Evolutionary conservation across 257 asterid species (phyloP), one percentile per base, ranked within the genome.

Genomic region (Datura wrightii): DNA sequence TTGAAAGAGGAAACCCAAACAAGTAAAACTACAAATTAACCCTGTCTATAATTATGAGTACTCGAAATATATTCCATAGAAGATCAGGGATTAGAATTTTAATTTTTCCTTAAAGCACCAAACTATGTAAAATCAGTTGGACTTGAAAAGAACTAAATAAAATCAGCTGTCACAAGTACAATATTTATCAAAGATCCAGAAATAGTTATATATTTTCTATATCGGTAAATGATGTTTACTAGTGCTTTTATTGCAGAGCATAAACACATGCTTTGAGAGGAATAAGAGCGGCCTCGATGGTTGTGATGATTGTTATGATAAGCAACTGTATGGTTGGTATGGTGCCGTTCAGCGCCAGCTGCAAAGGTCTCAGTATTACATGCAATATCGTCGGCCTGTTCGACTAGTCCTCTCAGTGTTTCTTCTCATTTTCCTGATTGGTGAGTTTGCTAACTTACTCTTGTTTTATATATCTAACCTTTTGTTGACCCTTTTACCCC

Each of bases 291-390:
- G 95, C 88, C 90, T 92, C 6, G 96, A 90, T 48, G 93, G 94
- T 80, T 89, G 93, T 84, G 93, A 92, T 83, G 91, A 93, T 42
- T 92, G 88, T 78, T 94, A 89, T 83, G 92, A 91, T 84, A 96
- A 93, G 86, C 97, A 93, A 70, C 85, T 93, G 62, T 83, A 93
- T 83, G 96, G 98, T 60, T 93, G 98, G 98, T 91, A 87, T 80
- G 98, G 99, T 82, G 83, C 93, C 71, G 48, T 93, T 66, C 95
- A 90, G 84, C 94, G 99, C 87, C 98, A 91, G 86, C 89, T 94
- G 83, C 99, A 91, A 89, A 93, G 98, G 87, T 93, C 98, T 67
- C 98, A 96, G 87, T 94, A 96, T 87, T 90, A 90, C 62, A 90
- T 94, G 91, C 98, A 91, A 67, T 94, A 94, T 84, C 91, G 91